Conservation (phyloP, 192 early-diverging fungal genomes). For the Coemansia sp. region DNA sequence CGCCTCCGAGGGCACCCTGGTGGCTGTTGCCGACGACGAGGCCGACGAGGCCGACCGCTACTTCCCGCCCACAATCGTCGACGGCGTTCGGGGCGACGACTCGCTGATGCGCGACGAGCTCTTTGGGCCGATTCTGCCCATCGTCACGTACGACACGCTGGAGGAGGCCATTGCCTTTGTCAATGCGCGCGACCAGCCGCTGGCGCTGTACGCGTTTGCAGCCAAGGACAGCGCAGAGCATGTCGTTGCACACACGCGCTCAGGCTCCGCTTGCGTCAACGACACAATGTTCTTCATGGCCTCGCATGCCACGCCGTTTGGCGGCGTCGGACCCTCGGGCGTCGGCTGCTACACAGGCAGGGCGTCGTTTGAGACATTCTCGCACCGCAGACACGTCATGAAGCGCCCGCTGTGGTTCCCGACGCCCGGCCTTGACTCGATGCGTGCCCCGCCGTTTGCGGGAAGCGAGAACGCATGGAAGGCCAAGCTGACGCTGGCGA, state of each 20-base stretch:
- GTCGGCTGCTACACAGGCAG: conserved; percentile 84
- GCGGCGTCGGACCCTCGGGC: conserved; percentile 84
- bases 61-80: conserved; percentile 82
- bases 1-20: conserved; percentile 51
- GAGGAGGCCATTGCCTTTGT: conserved; percentile 66
- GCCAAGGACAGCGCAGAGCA: conserved; percentile 56
- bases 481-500: neutral
- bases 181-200: conserved; percentile 68
- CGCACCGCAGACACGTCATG: conserved; percentile 70
- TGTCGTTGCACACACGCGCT: conserved; percentile 67
- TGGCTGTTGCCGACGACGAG: conserved; percentile 58
- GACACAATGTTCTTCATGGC: conserved; percentile 70
- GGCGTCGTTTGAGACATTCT: conserved; percentile 75
- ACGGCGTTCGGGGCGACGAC: conserved; percentile 63
- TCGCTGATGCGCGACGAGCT: conserved; percentile 80
- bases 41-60: conserved; percentile 62
- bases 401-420: conserved; percentile 43
- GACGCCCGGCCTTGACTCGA: conserved; percentile 29
- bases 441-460: conserved; percentile 37
- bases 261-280: conserved; percentile 79
- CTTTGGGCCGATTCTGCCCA: conserved; percentile 89
- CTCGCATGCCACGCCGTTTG: conserved; percentile 72
- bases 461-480: conserved; percentile 47
- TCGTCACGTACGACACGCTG: conserved; percentile 65
- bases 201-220: conserved; percentile 79